Percentiles rank a stretch among this genome's conserved stretches.
These are phyloP conservation scores for Cyclotella baltica DNA, from an alignment of 108 stramenopile genomes.

Conservation along the genomic window DNA sequence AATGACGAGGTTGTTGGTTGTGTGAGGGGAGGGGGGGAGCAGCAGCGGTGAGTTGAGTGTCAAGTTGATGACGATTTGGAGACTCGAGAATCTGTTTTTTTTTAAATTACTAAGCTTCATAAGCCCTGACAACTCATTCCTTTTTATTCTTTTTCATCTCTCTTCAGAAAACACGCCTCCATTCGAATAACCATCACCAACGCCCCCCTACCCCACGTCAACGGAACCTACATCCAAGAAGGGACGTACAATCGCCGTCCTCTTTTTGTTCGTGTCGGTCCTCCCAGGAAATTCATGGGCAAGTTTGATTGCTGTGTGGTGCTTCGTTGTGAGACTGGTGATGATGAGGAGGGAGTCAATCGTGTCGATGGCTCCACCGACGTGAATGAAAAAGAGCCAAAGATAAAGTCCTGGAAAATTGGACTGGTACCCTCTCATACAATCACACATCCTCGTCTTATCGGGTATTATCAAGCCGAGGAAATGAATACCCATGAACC, in stretches of 20 bases:
- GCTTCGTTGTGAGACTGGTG: slow-evolving; percentile 27
- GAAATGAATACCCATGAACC: slow-evolving; percentile 21
- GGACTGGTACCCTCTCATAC: slow-evolving; percentile 41
- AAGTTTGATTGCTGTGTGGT: slow-evolving; percentile 47
- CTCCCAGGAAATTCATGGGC: slow-evolving; percentile 53
- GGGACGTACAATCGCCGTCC: slow-evolving; percentile 36
- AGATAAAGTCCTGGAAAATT: slow-evolving; percentile 31
- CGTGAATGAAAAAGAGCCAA: not conserved
- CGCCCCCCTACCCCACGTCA: slow-evolving; percentile 46
- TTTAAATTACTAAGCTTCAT: no score
- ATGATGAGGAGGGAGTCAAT: not conserved
- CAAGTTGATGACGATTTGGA: no score
- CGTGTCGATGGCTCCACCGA: not conserved
- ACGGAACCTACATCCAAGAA: slow-evolving; percentile 51
- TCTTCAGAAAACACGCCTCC: slow-evolving; percentile 15
- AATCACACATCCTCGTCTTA: slow-evolving; percentile 28
- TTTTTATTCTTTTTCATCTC: no score
- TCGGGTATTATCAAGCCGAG: slow-evolving; percentile 37
- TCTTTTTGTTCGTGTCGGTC: slow-evolving; percentile 42
- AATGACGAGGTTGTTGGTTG: no score
- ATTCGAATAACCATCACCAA: slow-evolving; percentile 28
- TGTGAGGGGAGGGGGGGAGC: no score
- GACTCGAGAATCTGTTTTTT: no score
- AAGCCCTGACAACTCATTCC: no score
- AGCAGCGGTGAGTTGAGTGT: no score